A percentile compares a stretch with the other conserved stretches of the same genome.
phyloP scores from a whole-genome alignment of 495 filamentous ascomycete species.

The Daldinia loculata region DNA sequence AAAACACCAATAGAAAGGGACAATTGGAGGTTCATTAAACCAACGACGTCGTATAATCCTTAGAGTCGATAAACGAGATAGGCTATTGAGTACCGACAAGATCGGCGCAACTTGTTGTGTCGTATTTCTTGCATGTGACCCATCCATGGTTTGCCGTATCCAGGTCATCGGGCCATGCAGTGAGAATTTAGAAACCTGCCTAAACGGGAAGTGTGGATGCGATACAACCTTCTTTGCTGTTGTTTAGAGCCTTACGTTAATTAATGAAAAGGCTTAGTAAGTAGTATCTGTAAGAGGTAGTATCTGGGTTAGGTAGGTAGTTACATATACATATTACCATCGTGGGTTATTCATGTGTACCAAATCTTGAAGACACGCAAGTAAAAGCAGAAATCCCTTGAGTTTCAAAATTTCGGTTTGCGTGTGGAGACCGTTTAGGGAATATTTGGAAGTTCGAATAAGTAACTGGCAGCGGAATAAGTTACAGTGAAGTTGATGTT shows the following conservation, averaged over 20 bases:
- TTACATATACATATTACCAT: too few species aligned
- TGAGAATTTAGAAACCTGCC: neutral
- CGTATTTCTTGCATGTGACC: neutral
- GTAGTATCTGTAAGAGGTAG: neutral
- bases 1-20: too few species aligned
- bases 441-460: too few species aligned
- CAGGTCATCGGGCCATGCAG: conserved; percentile 5
- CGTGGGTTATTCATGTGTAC: too few species aligned
- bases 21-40: too few species aligned
- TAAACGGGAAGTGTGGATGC: conserved; percentile 3
- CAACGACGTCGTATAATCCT: neutral
- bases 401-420: too few species aligned
- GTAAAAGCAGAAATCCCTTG: too few species aligned
- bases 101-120: neutral
- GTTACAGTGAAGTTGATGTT: too few species aligned
- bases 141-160: neutral
- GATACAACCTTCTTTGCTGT: neutral
- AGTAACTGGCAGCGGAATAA: too few species aligned
- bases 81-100: neutral
- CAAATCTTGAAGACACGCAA: too few species aligned
- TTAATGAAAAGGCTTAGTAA: neutral
- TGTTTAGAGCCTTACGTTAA: neutral
- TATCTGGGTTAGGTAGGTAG: too few species aligned
- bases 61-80: neutral
- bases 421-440: too few species aligned